Evolutionary conservation across 1,284 basidiomycete genomes (phyloP).

Genomic region (Schizophyllum amplum): DNA sequence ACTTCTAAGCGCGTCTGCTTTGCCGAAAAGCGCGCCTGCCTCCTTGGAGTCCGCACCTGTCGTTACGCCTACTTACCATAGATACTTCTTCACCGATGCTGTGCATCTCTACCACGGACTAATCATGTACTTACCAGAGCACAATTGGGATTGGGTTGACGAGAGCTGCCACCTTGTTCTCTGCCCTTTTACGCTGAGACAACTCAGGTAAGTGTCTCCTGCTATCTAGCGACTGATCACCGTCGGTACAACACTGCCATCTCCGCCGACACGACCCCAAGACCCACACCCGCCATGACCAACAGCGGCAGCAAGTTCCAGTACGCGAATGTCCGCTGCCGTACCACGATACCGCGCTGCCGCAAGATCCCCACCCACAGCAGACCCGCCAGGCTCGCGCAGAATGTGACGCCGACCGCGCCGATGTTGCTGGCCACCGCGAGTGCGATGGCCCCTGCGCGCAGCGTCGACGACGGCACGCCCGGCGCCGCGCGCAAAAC

Average conservation of each 20-base stretch:
- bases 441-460: conserved; percentile 37
- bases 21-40: no score
- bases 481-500: conserved; percentile 30
- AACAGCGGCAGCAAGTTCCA: conserved; percentile 62
- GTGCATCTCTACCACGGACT: not conserved
- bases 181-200: not conserved
- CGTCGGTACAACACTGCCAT: conserved; percentile 33
- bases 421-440: conserved; percentile 81
- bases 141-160: not conserved
- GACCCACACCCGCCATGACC: conserved; percentile 43
- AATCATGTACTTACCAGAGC: not conserved
- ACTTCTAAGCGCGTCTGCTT: conserved; percentile 11
- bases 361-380: conserved; percentile 78
- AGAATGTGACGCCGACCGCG: conserved; percentile 87
- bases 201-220: not conserved
- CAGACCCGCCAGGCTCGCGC: conserved; percentile 84
- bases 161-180: not conserved
- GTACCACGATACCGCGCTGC: conserved; percentile 74
- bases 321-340: conserved; percentile 57
- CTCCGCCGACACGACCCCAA: conserved; percentile 54
- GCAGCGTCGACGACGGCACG: conserved; percentile 23
- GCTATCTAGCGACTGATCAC: not conserved
- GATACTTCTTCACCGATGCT: not conserved
- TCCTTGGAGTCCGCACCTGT: not conserved
- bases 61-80: not conserved